Evolutionary conservation across 2,329 filamentous ascomycete genomes (phyloP).

Genomic region (Xylaria sp.): DNA sequence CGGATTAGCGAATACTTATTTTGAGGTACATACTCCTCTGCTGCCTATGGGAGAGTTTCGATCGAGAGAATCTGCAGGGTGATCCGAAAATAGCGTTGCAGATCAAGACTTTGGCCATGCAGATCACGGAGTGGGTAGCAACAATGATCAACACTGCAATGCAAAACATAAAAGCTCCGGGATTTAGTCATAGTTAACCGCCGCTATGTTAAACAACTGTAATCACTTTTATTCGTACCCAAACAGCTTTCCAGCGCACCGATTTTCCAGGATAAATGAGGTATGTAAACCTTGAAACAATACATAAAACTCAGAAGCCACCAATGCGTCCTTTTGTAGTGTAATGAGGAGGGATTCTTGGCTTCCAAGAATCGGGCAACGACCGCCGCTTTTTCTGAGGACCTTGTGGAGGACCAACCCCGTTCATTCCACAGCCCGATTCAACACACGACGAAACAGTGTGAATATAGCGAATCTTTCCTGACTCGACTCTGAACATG

Average conservation of each 20-base stretch:
- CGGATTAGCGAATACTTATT: not conserved
- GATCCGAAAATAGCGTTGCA: conserved; percentile 2
- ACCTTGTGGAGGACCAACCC: conserved; percentile 11
- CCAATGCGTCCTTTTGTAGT: not conserved
- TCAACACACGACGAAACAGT: conserved; percentile 46
- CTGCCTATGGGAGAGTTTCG: not conserved
- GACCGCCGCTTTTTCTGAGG: conserved; percentile 26
- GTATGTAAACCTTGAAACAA: not conserved
- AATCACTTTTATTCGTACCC: not conserved
- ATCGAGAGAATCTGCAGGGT: not conserved
- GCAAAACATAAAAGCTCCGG: conserved; percentile 10
- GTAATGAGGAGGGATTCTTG: conserved; percentile 10
- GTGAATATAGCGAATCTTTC: conserved; percentile 49
- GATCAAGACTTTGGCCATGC: conserved; percentile 4
- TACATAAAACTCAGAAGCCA: not conserved
- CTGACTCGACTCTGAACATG: conserved; percentile 46
- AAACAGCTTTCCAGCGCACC: not conserved
- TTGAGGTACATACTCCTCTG: not conserved
- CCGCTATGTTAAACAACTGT: not conserved
- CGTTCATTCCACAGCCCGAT: conserved; percentile 43
- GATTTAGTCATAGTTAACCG: not conserved
- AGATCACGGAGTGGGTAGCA: conserved; percentile 30
- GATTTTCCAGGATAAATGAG: not conserved
- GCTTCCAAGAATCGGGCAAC: conserved; percentile 13
- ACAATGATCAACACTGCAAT: conserved; percentile 16